Conservation (phyloP, 768 basidiomycete genomes). For the Stropharia rugosoannulata region DNA sequence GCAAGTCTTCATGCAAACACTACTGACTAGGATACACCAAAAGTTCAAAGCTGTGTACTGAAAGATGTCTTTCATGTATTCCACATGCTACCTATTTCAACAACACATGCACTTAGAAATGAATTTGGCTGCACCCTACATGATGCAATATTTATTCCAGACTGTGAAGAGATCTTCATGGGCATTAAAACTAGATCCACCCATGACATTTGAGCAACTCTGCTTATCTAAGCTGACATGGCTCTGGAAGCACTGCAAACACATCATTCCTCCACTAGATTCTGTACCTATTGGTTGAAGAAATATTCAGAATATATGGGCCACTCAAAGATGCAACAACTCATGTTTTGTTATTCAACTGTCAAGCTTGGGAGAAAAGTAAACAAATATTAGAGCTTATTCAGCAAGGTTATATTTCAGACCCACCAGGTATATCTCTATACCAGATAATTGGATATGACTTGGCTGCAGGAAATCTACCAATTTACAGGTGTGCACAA, state of each 20-base stretch:
- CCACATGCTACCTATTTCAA: constrained; percentile 26
- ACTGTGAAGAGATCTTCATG: constrained; percentile 19
- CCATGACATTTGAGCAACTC: constrained; percentile 12
- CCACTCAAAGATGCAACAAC: constrained; percentile 31
- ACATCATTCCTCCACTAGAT: constrained; percentile 31
- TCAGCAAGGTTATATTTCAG: constrained; percentile 23
- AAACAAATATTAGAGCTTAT: constrained; percentile 27
- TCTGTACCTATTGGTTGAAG: constrained; percentile 23
- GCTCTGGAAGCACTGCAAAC: constrained; percentile 25
- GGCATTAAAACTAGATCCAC: constrained; percentile 9
- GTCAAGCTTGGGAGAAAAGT: constrained; percentile 11
- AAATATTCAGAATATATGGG: constrained; percentile 30
- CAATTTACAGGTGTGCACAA: constrained; percentile 24
- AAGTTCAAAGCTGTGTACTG: constrained; percentile 20
- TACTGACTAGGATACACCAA: constrained; percentile 2
- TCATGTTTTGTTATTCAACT: constrained; percentile 23
- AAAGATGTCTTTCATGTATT: constrained; percentile 29
- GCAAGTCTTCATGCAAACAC: background rate
- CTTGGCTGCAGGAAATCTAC: constrained; percentile 5
- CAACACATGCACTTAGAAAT: constrained; percentile 22
- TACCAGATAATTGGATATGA: constrained; percentile 19
- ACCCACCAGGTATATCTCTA: constrained; percentile 26
- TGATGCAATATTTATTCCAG: constrained; percentile 13
- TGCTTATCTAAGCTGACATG: too few species aligned
- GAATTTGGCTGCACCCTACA: constrained; percentile 10